Percentiles rank a stretch among this genome's conserved stretches.
Conservation (phyloP, 1,139 yeast species). For the Saccharomyces hybrid region DNA sequence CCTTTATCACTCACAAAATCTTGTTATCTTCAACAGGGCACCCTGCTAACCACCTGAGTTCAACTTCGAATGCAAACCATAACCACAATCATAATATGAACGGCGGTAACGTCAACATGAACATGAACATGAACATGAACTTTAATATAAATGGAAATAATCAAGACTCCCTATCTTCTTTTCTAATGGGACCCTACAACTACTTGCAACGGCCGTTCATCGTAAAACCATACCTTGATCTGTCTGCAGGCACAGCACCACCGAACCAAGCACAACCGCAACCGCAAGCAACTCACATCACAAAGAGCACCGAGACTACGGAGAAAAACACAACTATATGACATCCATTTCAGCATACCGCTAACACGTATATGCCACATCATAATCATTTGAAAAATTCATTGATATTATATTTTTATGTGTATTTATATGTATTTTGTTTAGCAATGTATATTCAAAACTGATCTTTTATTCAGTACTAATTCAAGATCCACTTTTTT, state of each 20-base stretch:
- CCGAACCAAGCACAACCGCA: not conserved
- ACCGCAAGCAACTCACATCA: not conserved
- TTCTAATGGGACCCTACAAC: not conserved
- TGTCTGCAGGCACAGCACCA: not conserved
- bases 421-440: not conserved
- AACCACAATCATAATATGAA: not conserved
- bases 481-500: conserved; percentile 1
- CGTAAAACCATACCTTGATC: not conserved
- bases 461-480: not conserved
- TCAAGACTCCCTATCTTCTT: not conserved
- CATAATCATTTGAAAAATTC: not conserved
- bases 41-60: not conserved
- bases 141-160: not conserved
- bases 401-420: not conserved
- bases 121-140: not conserved
- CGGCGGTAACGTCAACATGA: not conserved
- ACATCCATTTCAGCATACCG: not conserved
- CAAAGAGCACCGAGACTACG: not conserved
- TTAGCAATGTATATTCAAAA: not conserved
- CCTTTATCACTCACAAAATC: not conserved
- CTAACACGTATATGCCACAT: not conserved
- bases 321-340: not conserved
- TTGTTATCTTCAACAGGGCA: conserved; percentile 4
- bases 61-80: not conserved
- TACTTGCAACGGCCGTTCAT: not conserved